Base-by-base conservation (phyloP, 2,329 filamentous ascomycete genomes). In the Stromatinia cepivora region DNA sequence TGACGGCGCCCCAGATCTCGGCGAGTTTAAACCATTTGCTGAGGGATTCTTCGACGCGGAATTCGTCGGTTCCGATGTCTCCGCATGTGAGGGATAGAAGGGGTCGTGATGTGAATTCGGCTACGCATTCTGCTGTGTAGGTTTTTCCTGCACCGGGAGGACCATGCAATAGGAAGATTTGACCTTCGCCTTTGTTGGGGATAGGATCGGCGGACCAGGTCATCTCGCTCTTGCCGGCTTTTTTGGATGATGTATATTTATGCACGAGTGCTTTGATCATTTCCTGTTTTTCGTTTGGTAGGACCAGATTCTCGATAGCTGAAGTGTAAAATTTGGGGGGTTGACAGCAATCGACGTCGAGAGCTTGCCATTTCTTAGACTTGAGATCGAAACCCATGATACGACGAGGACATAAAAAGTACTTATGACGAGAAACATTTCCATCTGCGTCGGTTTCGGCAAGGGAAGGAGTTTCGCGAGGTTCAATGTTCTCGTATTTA, bases 1-100 rank as follows among this genome's bases (percentile, higher is more conserved):
- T 76, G 9, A 86, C 81, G 11, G 82, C 83, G 31, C 82, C 80
- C 84, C 85, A 87, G 22, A 80, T 80, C 0, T 81, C 80, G 2
- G 83, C 84, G 70, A 85, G 81, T 69, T 81, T 78, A 53, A 87
- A 84, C 42, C 81, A 79, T 42, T 79, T 78, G 67, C 81, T 81
- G 68, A 87, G 76, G 54, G 82, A 81, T n/a, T 79, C 75, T n/a
- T 84, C 84, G 7, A 86, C 78, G 5, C 77, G 73, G 2, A 78
- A 77, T 0, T 84, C 79, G 45, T 80, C 79, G 48, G 80, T 81
- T n/a, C 84, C 84, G 17, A 87, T 79, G 72, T 86, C 84, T 42
- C 83, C 83, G 34, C 81, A 81, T 54, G 82, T 82, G 78, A 78
- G 59, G 28, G 68, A 67, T 2, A 77, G 58, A 1, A 78, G 69